Base-by-base conservation (phyloP, 1,284 basidiomycete genomes). In the Leccinum pachyderme region DNA sequence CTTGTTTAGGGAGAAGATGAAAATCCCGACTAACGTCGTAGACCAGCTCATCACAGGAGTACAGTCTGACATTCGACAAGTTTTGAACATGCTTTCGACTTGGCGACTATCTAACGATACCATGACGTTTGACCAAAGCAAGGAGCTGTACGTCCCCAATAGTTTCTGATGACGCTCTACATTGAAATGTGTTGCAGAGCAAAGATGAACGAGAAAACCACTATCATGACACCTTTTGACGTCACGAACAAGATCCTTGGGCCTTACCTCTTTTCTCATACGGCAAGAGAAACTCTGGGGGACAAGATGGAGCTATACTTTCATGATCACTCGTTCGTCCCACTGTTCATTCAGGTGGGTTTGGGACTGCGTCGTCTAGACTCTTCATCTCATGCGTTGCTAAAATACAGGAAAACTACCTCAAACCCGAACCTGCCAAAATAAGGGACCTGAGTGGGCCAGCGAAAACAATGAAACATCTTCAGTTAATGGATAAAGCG, bases 241-340 rank as follows among this genome's bases (percentile, higher is more conserved):
- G 83, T 97, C 52, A 90, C 88, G 24, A 81, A 85, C 58, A 93
- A 92, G 71, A 81, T 99, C 52, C 81, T 94, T 5, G 91, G 92
- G 6, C 95, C 95, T 4, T 93, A 96, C 65, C 78, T 94, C 59
- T 99, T 96, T 73, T 89, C 91, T 4, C 70, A 81, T 15, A 96
- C 90, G 0, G 84, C 87, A 47, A 82, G 87, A 50, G 87, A 95
- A 70, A 88, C 89, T 0, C 76, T 99, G 7, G 85, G 82, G 47
- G 93, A 98, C 64, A 98, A 98, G 76, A 91, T 97, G 75, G 95
- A 98, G 60, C 74, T 93, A 58, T 99, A 98, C 73, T 99, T 98
- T 75, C 94, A 98, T 58, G 97, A 99, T 69, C 91, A 93, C 65
- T 84, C 87, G 1, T 93, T 98, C 64, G 83, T 99, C 49, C 96